Evolutionary conservation across 2,329 filamentous ascomycete species (phyloP), one percentile per base, ranked within the genome.

Genomic region (Cordyceps javanica): DNA sequence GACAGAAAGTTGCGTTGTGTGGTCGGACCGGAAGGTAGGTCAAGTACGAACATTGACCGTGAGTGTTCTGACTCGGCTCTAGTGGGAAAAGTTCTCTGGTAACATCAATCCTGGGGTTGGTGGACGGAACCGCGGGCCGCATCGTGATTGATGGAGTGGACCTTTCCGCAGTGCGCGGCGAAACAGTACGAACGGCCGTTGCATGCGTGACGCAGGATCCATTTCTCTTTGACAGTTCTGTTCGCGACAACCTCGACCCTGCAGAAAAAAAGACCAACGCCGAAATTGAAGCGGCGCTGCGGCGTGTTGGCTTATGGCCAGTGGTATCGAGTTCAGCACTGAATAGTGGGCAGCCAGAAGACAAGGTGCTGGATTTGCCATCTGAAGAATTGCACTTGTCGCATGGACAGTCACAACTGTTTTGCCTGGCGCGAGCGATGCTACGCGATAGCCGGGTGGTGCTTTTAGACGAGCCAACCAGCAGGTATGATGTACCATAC

Each of bases 11-110:
- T 50, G 54, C 44, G 6, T 13, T 57, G 1, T 50, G 54, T 32
- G 54, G 54, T 13, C 36, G 54, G 23, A 57, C 54, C 10, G 54
- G 54, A 10, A 55, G 52, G 41, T 45, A n/a, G 9, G 41, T 11
- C n/a, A 13, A 39, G 10, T n/a, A 14, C 8, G 5, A 45, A 25
- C 10, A 13, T 44, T 26, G n/a, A 21, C 3, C 1, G 10, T 3
- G 23, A 2, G 6, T 16, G 21, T 26, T 36, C 49, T 19, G 25
- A 28, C 23, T n/a, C 5, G 9, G 46, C n/a, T 8, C 1, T 9
- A 55, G 53, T 30, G 53, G 53, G 28, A 56, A 56, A 21, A 56
- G 53, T 9, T 56, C 53, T 3, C 44, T 50, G 16, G 25, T 57
- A 16, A 49, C 54, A 23, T 57, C 45, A n/a, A 57, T 57, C 25